Evolutionary conservation across 306 rosid genomes (phyloP), one percentile per base, ranked within the genome.

Genomic region (Bauhinia variegata): DNA sequence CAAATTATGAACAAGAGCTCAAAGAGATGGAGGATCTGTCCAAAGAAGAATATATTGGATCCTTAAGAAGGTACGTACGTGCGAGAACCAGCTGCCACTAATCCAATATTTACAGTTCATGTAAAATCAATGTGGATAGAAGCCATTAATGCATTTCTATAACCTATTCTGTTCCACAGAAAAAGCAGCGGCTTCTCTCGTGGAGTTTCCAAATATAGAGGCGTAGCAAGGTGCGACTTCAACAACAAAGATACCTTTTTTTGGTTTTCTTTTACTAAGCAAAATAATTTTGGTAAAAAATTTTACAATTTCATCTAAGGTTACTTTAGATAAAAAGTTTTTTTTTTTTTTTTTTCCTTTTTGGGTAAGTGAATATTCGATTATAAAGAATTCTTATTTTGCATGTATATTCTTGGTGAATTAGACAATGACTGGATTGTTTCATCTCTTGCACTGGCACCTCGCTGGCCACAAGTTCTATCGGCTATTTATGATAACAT

Each of bases 181-280:
- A 93, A 83, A 84, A 93, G 99, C 77, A 93, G 96, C 76, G 99
- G 99, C 12, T 93, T 93, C 70, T 93, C 99, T 28, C 85, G 99
- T 11, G 99, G 99, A 53, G 97, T 90, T 53, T 93, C 99, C 6
- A 93, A 90, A 65, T 93, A 90, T 44, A 86, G 99, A 77, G 99
- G 99, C 0, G 97, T 93, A 0, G 99, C 99, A 47, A 88, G 99
- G 99, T 93, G 79, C 23, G n/a, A n/a, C 6, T 14, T n/a, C n/a
- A n/a, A n/a, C n/a, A n/a, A n/a, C n/a, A 2, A 8, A n/a, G 0
- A 17, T 6, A 2, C 37, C 15, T 13, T 63, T 34, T 4, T 23
- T 23, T 23, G n/a, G n/a, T n/a, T n/a, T n/a, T n/a, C n/a, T n/a
- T n/a, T n/a, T 1, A 23, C 28, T 23, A 23, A 1, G 28, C 28